Evolutionary conservation across 208 protist genomes (phyloP), one percentile per base, ranked within the genome.

Genomic region (Leishmania gerbilli): DNA sequence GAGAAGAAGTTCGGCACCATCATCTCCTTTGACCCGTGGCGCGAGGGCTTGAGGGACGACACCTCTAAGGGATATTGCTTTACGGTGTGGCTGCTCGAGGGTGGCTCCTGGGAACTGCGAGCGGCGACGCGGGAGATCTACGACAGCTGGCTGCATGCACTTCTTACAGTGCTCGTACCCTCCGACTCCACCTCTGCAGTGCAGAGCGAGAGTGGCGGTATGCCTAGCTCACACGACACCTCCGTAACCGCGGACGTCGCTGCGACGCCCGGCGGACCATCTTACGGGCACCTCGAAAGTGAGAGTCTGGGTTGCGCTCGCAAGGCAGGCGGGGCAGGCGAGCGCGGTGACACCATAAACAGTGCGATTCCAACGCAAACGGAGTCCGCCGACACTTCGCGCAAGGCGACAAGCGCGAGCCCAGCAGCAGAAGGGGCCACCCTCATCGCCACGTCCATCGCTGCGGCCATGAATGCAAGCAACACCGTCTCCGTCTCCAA

Each of bases 61-160:
- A 78, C 64, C 11, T 49, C 69, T 9, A 84, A 77, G 51, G 88
- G 81, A 58, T 83, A 85, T 58, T 67, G 69, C 45, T 93, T 96
- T 74, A 90, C 87, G 19, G 89, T 94, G 62, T 96, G 91, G 90
- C 79, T 96, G 56, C 80, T 90, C 47, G 92, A 96, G 82, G 92
- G 92, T 3, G 90, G 88, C 19, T 90, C 84, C 53, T 96, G 93
- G 93, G 90, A 85, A 24, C 84, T 96, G 34, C 89, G 90, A 0
- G 91, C 93, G 1, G 79, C 85, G 17, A 90, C 84, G 31, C 77
- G 67, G 24, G 86, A 87, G 60, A 82, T 85, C 45, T 93, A 91
- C 79, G 84, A 91, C 60, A 72, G 75, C 71, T 93, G 90, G 90
- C 74, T 90, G 17, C 77, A 89, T 47, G 76, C 79, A 24, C 58